Base-by-base conservation (phyloP, 2,329 filamentous ascomycete species). In the Exophiala sp. region DNA sequence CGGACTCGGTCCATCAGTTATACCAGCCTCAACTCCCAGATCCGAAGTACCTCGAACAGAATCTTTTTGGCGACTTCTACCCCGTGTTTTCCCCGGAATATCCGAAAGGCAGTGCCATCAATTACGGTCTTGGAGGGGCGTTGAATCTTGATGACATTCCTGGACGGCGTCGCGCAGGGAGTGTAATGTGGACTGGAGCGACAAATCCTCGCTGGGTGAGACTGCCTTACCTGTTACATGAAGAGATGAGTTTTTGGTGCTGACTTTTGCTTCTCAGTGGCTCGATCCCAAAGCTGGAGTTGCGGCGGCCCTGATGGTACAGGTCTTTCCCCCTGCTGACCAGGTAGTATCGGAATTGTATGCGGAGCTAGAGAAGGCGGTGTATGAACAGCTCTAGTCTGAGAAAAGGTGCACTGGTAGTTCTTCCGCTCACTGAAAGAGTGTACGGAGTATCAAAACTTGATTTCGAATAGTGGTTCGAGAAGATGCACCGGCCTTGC, bases 151-250 rank as follows among this genome's bases (percentile, higher is more conserved):
- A 42, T 9, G 47, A 50, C 16, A 32, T 50, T 11, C 38, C 47
- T 3, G 39, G 14, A 12, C 43, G 33, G 24, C 14, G 47, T 21
- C 36, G 39, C 29, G 35, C 34, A 12, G 39, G 39, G 4, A 50
- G 47, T 20, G 11, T 50, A 1, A 43, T 32, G 11, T 50, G 47
- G 47, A 42, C 38, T 21, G 47, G 47, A 12, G 21, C 24, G 14
- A 42, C 47, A 12, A 50, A 43, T 43, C 35, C 47, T 34, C 47
- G 35, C 16, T 50, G 47, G 47, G 47, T 50, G 43, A 42, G 47
- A 43, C 5, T 42, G 6, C 16, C 24, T 46, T 46, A n/a, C 11
- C 18, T 29, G 12, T 29, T 12, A 11, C 8, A 41, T 36, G 20
- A 11, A 41, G 24, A 29, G 7, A 5, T 8, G 24, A 29, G 24